Percentiles rank a stretch among this genome's conserved stretches.
Conservation (phyloP, 2,329 filamentous ascomycete genomes). For the Fusarium nurragi region DNA sequence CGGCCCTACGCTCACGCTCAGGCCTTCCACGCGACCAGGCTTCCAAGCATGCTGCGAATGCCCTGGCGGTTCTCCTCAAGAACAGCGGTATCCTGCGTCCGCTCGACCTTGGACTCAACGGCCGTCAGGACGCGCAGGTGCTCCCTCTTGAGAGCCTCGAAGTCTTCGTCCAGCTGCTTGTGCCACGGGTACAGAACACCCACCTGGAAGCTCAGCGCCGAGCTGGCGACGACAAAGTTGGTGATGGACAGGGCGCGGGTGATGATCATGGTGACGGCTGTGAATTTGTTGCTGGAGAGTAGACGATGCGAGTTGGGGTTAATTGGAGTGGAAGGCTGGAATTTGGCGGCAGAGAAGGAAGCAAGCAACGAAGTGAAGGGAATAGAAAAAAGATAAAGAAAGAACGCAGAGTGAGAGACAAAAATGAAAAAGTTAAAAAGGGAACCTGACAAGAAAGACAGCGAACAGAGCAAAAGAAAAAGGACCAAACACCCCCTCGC, state of each 20-base stretch:
- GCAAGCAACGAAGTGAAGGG: constrained; percentile 15
- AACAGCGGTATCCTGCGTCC: constrained; percentile 14
- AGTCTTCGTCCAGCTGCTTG: constrained; percentile 70
- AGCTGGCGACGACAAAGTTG: constrained; percentile 71
- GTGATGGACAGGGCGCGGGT: constrained; percentile 44
- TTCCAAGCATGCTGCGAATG: constrained; percentile 24
- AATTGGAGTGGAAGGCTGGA: not conserved
- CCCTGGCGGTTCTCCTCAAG: constrained; percentile 30
- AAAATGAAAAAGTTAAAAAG: constrained; percentile 3
- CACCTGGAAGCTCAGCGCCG: constrained; percentile 73
- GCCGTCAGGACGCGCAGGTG: constrained; percentile 37
- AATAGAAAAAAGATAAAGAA: not conserved
- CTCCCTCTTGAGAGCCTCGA: constrained; percentile 50
- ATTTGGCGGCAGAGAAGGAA: constrained; percentile 1
- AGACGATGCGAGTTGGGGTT: not conserved
- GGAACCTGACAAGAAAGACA: not conserved
- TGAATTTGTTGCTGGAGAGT: not conserved
- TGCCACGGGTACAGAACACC: constrained; percentile 78
- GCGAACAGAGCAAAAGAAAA: constrained; percentile 1
- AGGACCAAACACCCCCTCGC: constrained; percentile 27
- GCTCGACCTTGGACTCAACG: constrained; percentile 22
- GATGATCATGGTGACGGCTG: constrained; percentile 35
- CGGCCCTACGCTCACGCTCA: constrained; percentile 31
- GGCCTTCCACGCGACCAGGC: constrained; percentile 34
- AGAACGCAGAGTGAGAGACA: constrained; percentile 5